Evolutionary conservation across 1,284 basidiomycete genomes (phyloP), one percentile per base, ranked within the genome.

Genomic region (Sporisorium sorghi): DNA sequence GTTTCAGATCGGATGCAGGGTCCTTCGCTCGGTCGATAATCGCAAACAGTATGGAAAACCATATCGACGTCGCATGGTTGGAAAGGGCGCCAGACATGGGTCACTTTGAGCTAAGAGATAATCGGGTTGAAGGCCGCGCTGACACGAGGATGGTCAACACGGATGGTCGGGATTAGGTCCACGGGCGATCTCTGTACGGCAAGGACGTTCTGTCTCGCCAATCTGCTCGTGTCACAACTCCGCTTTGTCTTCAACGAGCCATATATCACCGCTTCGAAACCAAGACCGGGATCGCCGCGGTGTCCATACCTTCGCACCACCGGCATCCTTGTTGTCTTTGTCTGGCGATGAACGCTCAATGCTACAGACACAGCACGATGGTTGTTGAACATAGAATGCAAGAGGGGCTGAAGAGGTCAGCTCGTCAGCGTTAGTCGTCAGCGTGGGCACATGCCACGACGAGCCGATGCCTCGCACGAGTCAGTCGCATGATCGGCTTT

Each of bases 1-100:
- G 46, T 47, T 47, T 47, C 26, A 19, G 26, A 47, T 47, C 28
- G 46, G 46, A 47, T 47, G 46, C 46, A 47, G 46, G 46, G 46
- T 47, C 46, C 46, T 30, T 11, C 5, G 5, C 15, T 30, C 28
- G 28, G 30, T 54, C n/a, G 33, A 47, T 58, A 32, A 28, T 30
- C 9, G 46, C 46, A 47, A 47, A 47, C 26, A 47, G 15, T 35
- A n/a, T n/a, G 12, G 5, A 6, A 44, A 44, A 44, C 12, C 24
- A 26, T 44, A 44, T 44, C 24, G 42, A n/a, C n/a, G n/a, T n/a
- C n/a, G n/a, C 11, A 15, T 44, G 23, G 12, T 44, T 26, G 43
- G 43, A 3, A n/a, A n/a, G n/a, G n/a, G n/a, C n/a, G n/a, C n/a
- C n/a, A n/a, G n/a, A 30, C 28, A 30, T 30, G 28, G 28, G 5